Evolutionary conservation across 805 yeast species (phyloP).

Genomic region (Ogataea pignaliae): DNA sequence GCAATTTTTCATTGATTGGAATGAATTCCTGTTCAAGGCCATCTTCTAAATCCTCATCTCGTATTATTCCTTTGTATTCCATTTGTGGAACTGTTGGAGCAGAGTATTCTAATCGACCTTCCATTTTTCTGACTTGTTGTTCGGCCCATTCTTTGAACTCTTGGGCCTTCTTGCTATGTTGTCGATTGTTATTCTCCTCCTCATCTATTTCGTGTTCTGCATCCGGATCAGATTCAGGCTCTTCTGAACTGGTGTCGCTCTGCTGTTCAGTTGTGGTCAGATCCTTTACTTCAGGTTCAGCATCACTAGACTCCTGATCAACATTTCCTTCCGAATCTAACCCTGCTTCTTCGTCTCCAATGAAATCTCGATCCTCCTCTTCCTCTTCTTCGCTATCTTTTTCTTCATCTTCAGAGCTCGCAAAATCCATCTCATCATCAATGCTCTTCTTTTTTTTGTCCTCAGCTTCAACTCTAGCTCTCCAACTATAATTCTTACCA

Average conservation of each 20-base stretch:
- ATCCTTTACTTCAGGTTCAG: constrained; percentile 7
- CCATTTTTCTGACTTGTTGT: constrained; percentile 57
- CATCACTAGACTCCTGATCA: neutral
- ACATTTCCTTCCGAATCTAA: neutral
- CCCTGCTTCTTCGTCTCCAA: constrained; percentile 8
- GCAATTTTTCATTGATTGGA: constrained; percentile 48
- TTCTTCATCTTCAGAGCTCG: constrained; percentile 29
- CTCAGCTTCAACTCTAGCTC: constrained; percentile 48
- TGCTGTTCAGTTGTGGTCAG: constrained; percentile 24
- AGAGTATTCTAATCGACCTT: constrained; percentile 49
- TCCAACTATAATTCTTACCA: constrained; percentile 71
- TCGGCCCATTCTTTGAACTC: constrained; percentile 90
- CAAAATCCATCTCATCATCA: constrained; percentile 64
- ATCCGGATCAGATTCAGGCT: constrained; percentile 20
- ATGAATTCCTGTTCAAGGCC: constrained; percentile 58
- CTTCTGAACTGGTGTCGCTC: constrained; percentile 23
- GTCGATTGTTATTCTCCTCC: constrained; percentile 31
- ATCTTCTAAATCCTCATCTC: constrained; percentile 69
- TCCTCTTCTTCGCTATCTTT: constrained; percentile 25
- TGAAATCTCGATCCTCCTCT: constrained; percentile 13
- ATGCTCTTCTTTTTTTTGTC: constrained; percentile 34
- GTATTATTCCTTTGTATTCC: constrained; percentile 50
- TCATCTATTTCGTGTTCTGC: constrained; percentile 30
- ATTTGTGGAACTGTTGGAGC: constrained; percentile 48
- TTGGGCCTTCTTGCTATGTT: constrained; percentile 46